Base-by-base conservation (phyloP, 768 basidiomycete species). In the Naganishia vaughanmartiniae region DNA sequence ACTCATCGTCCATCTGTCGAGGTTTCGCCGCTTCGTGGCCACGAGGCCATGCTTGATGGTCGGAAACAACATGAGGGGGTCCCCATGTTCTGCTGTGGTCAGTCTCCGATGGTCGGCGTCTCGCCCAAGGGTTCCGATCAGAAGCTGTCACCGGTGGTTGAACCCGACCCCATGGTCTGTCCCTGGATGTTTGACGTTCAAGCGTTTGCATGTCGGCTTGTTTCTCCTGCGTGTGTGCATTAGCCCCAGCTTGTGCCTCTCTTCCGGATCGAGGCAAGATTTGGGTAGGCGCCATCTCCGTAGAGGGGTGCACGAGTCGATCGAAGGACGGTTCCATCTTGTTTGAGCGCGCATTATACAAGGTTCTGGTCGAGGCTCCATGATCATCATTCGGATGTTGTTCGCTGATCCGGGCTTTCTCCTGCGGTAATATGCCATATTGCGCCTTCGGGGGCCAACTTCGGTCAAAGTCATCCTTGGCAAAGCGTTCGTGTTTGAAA, bases 281-380 rank as follows among this genome's bases (percentile, higher is more conserved):
- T 14, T 63, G 60, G 12, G 60, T 31, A 26, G 36, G n/a, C 26
- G 56, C 26, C 30, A 56, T 63, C 11, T 48, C 67, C 56, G 72
- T 14, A 10, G 72, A 42, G n/a, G 69, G 28, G 19, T 46, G 67
- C n/a, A 36, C n/a, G 11, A 36, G 39, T n/a, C 60, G 39, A 31
- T 70, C 55, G 30, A 65, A 33, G 42, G 73, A 91, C 2, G 91
- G 90, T 81, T 98, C 95, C 68, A 97, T 82, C 73, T 88, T 86
- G 77, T 96, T 97, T 12, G 90, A 91, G 4, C 90, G 88, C 76
- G 95, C 96, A 77, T 99, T 98, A 84, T 97, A 99, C n/a, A 99
- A 84, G 0, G 89, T 54, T 39, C 60, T 65, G 24, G 56, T 69
- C 66, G 54, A 42, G 1, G 39, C 39, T 4, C 12, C 21, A 26